Evolutionary conservation across 1,139 yeast species (phyloP).

Genomic region (Geotrichum aggregatum): DNA sequence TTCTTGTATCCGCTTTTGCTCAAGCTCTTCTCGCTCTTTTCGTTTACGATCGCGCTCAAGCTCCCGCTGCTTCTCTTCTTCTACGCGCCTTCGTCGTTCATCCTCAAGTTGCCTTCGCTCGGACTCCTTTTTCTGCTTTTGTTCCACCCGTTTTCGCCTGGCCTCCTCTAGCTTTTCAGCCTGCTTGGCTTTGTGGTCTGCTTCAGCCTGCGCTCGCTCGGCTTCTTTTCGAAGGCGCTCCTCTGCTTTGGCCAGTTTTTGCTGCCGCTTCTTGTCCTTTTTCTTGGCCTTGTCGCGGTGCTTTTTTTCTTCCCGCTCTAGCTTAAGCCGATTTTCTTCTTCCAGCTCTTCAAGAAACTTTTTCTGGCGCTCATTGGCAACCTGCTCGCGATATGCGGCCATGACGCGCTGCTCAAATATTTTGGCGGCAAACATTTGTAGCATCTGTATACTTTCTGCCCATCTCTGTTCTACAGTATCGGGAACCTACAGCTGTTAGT

Average conservation of each 20-base stretch:
- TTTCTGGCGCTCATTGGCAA: slow-evolving; percentile 69
- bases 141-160: slow-evolving; percentile 51
- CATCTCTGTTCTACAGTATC: slow-evolving; percentile 61
- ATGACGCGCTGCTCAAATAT: slow-evolving; percentile 67
- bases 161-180: slow-evolving; percentile 55
- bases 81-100: slow-evolving; percentile 33
- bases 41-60: slow-evolving; percentile 14
- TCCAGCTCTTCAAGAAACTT: slow-evolving; percentile 73
- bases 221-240: slow-evolving; percentile 60
- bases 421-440: slow-evolving; percentile 73
- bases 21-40: neutral
- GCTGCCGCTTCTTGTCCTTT: slow-evolving; percentile 68
- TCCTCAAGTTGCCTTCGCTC: slow-evolving; percentile 40
- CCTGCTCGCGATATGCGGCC: slow-evolving; percentile 66
- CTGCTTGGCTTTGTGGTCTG: slow-evolving; percentile 43
- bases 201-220: slow-evolving; percentile 50
- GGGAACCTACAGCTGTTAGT: slow-evolving; percentile 24
- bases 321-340: slow-evolving; percentile 64
- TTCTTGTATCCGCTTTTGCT: slow-evolving; percentile 19
- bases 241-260: slow-evolving; percentile 70
- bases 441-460: slow-evolving; percentile 71
- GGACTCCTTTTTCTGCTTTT: slow-evolving; percentile 45
- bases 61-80: slow-evolving; percentile 45
- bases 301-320: slow-evolving; percentile 68
- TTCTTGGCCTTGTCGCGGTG: slow-evolving; percentile 69